Base-by-base conservation (phyloP, 306 rosid genomes). In the Clitoria ternatea region DNA sequence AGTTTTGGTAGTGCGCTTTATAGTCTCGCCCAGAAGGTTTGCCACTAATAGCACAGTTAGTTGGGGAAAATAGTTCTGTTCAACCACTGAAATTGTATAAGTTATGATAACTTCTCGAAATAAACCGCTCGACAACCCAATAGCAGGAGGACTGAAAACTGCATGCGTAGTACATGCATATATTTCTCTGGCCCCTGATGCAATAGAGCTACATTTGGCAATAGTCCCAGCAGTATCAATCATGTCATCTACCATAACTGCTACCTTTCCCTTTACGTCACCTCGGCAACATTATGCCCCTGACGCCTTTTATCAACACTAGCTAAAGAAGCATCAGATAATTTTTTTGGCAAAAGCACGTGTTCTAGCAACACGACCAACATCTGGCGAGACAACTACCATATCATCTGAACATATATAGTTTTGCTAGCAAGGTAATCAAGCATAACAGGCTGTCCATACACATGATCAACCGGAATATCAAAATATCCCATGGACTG, bases 331-430 rank as follows among this genome's bases (percentile, higher is more conserved):
- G 99, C 99, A 86, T 95, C 97, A 11, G 96, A 95, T 82, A 95
- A 72, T 9, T 95, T 95, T n/a, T 82, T 95, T 95, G 22, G 99
- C 99, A 54, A 91, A 95, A 49, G 99, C 95, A 67, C 96, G 99
- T 62, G 99, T 97, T 76, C 99, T 85, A 61, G 96, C 99, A 70
- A 95, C 99, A 50, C 99, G 97, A 27, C 99, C 99, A 83, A 95
- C 99, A 86, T 95, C 99, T 22, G 97, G 99, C 13, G 99, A 95
- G 80, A 95, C 96, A 70, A 95, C 99, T 57, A 95, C 96, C 86
- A 95, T 80, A 83, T 95, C 99, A 76, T 91, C 93, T 23, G 88
- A 89, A 76, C 91, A 86, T 63, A n/a, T n/a, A 91, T 89, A 64
- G 82, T 84, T 87, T 95, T 95, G 96, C 99, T 95, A 17, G 99